Conservation (phyloP, 352 stramenopile species). For the Globisporangium camurandrum region DNA sequence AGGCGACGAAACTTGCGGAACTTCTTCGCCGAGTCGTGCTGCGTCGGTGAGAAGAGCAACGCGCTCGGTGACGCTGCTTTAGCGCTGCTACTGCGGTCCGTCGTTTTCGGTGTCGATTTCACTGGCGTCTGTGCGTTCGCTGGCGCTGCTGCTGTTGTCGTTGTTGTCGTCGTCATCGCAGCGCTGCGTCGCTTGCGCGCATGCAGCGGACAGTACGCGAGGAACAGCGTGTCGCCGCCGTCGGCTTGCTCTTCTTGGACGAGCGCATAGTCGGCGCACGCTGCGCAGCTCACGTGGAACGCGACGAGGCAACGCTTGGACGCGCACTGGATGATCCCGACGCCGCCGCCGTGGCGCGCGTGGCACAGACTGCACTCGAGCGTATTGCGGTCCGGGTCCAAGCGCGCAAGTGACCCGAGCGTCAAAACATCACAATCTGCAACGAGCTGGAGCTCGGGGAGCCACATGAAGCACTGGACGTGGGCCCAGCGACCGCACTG, state of each 20-base stretch:
- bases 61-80: slow-evolving; percentile 33
- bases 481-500: slow-evolving; percentile 69
- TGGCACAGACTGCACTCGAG: slow-evolving; percentile 68
- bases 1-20: slow-evolving; percentile 58
- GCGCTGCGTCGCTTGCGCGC: slow-evolving; percentile 22
- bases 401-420: slow-evolving; percentile 34
- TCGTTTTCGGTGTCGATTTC: neutral
- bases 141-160: too few relatives aligned
- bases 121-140: slow-evolving; percentile 7
- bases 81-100: neutral
- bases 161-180: too few relatives aligned
- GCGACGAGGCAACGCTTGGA: slow-evolving; percentile 59
- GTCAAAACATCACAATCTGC: slow-evolving; percentile 22
- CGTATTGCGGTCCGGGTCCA: slow-evolving; percentile 55
- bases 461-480: slow-evolving; percentile 83
- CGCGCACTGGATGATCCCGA: slow-evolving; percentile 73
- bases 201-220: slow-evolving; percentile 64
- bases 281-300: slow-evolving; percentile 80
- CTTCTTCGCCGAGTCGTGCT: slow-evolving; percentile 40
- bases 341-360: slow-evolving; percentile 37
- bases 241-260: slow-evolving; percentile 37
- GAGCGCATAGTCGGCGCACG: slow-evolving; percentile 48
- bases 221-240: slow-evolving; percentile 45
- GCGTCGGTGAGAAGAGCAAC: slow-evolving; percentile 38
- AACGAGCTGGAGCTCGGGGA: slow-evolving; percentile 58